phyloP scores from a whole-genome alignment of 108 stramenopile species.

The Nitzschia putrida region DNA sequence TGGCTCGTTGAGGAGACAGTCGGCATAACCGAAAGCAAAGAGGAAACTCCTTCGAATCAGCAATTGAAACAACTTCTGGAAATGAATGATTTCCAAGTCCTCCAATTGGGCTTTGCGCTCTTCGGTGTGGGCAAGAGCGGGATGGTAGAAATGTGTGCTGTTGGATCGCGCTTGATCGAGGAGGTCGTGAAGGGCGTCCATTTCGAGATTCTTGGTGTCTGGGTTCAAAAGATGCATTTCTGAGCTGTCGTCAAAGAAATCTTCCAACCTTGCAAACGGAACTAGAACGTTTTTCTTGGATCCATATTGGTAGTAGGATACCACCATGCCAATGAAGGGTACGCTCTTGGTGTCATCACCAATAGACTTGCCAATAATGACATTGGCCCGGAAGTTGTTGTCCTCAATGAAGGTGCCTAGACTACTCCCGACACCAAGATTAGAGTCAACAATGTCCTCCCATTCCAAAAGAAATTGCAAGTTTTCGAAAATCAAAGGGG shows the following conservation, averaged over 20 bases:
- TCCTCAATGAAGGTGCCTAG: constrained; percentile 15
- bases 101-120: constrained; percentile 22
- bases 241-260: constrained; percentile 35
- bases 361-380: constrained; percentile 33
- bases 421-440: constrained; percentile 6
- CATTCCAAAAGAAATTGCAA: constrained; percentile 30
- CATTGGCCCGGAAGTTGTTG: constrained; percentile 31
- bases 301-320: constrained; percentile 33
- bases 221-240: constrained; percentile 28
- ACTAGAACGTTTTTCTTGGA: constrained; percentile 33
- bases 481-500: constrained; percentile 33
- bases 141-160: constrained; percentile 22
- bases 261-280: constrained; percentile 24
- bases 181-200: constrained; percentile 33
- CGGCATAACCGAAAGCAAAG: constrained; percentile 42
- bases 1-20: constrained; percentile 34
- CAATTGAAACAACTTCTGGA: constrained; percentile 36
- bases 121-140: constrained; percentile 5
- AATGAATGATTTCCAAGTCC: constrained; percentile 28
- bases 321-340: constrained; percentile 30
- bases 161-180: constrained; percentile 18
- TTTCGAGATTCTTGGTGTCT: constrained; percentile 20
- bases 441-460: constrained; percentile 32
- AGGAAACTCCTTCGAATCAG: constrained; percentile 41
- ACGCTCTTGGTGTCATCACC: constrained; percentile 10